Base-by-base conservation (phyloP, 495 filamentous ascomycete genomes). In the Lasiosphaeria miniovina region DNA sequence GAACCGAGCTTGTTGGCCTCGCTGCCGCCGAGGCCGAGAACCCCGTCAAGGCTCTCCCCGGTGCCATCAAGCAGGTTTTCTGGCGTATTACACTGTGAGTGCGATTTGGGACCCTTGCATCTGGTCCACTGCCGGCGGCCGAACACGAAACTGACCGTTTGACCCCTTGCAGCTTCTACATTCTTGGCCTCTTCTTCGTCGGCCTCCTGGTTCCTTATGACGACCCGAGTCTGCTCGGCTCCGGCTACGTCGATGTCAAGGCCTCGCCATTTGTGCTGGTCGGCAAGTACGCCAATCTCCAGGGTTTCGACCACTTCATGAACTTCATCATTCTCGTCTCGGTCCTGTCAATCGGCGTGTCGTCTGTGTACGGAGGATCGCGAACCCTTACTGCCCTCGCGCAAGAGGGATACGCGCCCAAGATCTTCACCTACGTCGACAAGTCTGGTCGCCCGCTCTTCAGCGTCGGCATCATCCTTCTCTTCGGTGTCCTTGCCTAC, bases 201-300 rank as follows among this genome's bases (percentile, higher is more conserved):
- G 88, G 88, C 33, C 77, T 94, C 38, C 80, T 91, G 17, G 77
- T 94, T n/a, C 78, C 81, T 14, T 78, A 77, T 52, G 71, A 83
- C 64, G 82, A 86, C 71, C 40, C 59, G 43, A 36, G 66, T 45
- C 79, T 92, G 3, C 73, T 88, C 31, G 73, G 75, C 36, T 61
- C 71, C 57, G 79, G 59, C 68, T 84, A 68, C 68, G 76, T 64
- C 61, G 68, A 80, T 67, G 60, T 82, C 71, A 77, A 84, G 57
- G 86, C 84, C 41, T 91, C 88, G 3, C 89, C 89, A 6, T 90
- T 92, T 61, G 90, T 91, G 3, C 77, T 92, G 31, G 86, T 89
- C 9, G 84, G 89, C 54, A 71, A 81, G 58, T 77, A 84, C 50
- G 89, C 88, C 3, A 84, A 84, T 61, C 82, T 93, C 51, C 70